A percentile compares a stretch with the other conserved stretches of the same genome.
Evolutionary conservation across 1,284 basidiomycete species (phyloP).

Genomic region (Pseudomicrostroma phylloplanum): DNA sequence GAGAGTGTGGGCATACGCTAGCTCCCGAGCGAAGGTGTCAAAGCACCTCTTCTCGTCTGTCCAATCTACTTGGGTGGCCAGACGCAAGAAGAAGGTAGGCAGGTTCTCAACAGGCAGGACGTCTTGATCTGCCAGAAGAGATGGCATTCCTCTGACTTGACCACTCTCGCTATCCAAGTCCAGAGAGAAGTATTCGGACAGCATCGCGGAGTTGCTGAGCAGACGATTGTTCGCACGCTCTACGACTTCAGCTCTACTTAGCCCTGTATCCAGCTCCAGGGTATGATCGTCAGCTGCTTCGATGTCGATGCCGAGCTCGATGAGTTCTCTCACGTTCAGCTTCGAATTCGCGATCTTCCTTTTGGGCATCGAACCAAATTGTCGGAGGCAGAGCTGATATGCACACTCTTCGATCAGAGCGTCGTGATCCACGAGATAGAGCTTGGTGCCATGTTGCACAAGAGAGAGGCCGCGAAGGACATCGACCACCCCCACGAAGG

Average conservation of each 20-base stretch:
- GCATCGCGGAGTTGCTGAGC: conserved; percentile 66
- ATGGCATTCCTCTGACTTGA: conserved; percentile 66
- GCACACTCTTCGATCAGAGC: conserved; percentile 70
- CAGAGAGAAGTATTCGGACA: conserved; percentile 85
- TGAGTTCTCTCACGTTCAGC: conserved; percentile 64
- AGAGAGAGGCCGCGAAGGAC: conserved; percentile 67
- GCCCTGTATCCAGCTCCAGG: neutral
- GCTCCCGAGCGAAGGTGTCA: conserved; percentile 72
- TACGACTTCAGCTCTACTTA: neutral
- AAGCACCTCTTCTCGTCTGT: conserved; percentile 77
- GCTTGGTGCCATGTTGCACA: conserved; percentile 77
- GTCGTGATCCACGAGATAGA: conserved; percentile 81
- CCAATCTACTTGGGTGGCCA: conserved; percentile 71
- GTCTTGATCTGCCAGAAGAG: conserved; percentile 74
- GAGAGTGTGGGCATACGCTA: conserved; percentile 55
- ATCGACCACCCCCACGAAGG: conserved; percentile 89
- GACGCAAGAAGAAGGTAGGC: conserved; percentile 36
- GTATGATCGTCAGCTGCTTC: conserved; percentile 54
- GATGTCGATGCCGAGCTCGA: conserved; percentile 71
- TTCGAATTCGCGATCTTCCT: conserved; percentile 66
- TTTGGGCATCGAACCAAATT: conserved; percentile 63
- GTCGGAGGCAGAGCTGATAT: conserved; percentile 84
- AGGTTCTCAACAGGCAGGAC: conserved; percentile 67
- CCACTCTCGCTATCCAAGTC: conserved; percentile 57
- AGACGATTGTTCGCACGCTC: conserved; percentile 47